A percentile compares a stretch with the other conserved stretches of the same genome.
These are phyloP conservation scores for Gracilaria vermiculophylla DNA, from an alignment of 23 red algal genomes.

Conservation along the genomic window DNA sequence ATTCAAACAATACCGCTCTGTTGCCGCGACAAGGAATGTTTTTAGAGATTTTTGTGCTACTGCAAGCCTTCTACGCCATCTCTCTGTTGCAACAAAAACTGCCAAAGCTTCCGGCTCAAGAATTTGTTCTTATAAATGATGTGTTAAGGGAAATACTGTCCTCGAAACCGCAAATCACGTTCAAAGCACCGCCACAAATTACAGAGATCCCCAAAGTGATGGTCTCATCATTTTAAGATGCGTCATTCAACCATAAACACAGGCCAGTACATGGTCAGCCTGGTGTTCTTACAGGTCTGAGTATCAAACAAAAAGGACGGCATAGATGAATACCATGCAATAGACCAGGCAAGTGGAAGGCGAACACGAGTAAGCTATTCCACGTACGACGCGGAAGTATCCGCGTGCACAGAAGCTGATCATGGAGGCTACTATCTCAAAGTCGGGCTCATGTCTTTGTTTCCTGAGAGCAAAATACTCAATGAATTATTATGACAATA, in stretches of 20 bases:
- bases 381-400: background rate
- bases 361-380: background rate
- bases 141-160: background rate
- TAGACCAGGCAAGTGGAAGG: background rate
- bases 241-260: background rate
- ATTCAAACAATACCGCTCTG: background rate
- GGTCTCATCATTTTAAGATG: background rate
- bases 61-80: constrained; percentile 15
- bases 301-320: background rate
- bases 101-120: background rate
- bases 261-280: background rate
- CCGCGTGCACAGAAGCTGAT: constrained; percentile 1
- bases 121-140: background rate
- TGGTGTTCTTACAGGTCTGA: background rate
- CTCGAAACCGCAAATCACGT: background rate
- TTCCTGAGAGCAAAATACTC: background rate
- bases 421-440: background rate
- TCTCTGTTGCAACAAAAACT: constrained; percentile 12
- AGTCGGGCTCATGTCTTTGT: background rate
- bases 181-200: background rate
- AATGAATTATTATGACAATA: background rate
- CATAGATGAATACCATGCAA: background rate
- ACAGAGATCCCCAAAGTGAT: background rate
- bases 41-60: background rate
- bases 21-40: background rate